phyloP scores from a whole-genome alignment of 306 rosid species.

The Trichosanthes truncata region DNA sequence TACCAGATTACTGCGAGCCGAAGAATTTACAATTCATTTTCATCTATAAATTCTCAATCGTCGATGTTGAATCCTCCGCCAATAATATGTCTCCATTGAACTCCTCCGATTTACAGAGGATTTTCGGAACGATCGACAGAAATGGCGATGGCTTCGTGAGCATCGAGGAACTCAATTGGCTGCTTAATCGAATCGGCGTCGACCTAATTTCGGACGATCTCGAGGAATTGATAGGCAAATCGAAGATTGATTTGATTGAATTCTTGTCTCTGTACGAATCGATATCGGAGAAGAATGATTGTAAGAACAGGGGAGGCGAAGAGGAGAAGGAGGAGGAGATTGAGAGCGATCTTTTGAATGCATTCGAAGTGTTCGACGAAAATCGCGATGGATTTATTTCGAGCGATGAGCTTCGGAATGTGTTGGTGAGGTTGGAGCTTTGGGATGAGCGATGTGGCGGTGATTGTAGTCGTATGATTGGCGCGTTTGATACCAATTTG shows the following conservation, averaged over 20 bases:
- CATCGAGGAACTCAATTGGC: conserved; percentile 46
- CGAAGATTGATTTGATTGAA: conserved; percentile 36
- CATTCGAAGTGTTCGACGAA: conserved; percentile 68
- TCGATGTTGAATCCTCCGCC: neutral
- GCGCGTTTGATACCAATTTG: conserved; percentile 43
- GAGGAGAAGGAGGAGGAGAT: neutral
- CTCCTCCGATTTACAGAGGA: conserved; percentile 45
- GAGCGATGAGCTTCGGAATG: conserved; percentile 46
- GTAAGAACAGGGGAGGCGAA: conserved; percentile 5
- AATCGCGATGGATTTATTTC: conserved; percentile 79
- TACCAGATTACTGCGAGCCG: neutral
- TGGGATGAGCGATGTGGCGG: conserved; percentile 34
- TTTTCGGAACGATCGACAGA: conserved; percentile 53
- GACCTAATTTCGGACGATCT: conserved; percentile 31
- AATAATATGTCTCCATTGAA: conserved; percentile 30
- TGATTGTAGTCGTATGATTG: conserved; percentile 53
- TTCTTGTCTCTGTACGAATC: conserved; percentile 54
- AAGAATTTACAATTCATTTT: neutral
- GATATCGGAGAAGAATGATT: conserved; percentile 20
- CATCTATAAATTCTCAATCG: neutral
- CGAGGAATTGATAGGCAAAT: conserved; percentile 39
- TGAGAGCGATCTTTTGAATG: conserved; percentile 41
- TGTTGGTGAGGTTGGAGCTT: conserved; percentile 44
- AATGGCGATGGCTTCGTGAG: conserved; percentile 53
- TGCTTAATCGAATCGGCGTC: conserved; percentile 28